Evolutionary conservation across 148 eudicot species (phyloP).

Genomic region (Rhododendron ferrugineum): DNA sequence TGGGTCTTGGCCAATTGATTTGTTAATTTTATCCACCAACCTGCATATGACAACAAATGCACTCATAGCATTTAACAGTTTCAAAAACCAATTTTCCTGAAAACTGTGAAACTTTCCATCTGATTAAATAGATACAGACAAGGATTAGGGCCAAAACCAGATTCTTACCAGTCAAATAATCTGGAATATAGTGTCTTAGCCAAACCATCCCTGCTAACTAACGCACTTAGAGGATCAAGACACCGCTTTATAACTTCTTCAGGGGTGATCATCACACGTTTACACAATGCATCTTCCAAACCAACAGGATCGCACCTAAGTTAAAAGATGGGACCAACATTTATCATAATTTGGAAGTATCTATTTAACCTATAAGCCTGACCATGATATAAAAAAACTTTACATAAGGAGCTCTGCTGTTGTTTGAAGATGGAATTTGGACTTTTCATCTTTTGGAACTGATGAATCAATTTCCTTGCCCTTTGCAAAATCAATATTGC

Average conservation of each 20-base stretch:
- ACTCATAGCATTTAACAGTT: not conserved
- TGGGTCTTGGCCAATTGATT: slow-evolving; percentile 93
- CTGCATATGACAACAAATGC: slow-evolving; percentile 35
- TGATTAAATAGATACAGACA: not conserved
- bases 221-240: slow-evolving; percentile 95
- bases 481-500: slow-evolving; percentile 86
- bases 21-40: slow-evolving; percentile 92
- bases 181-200: slow-evolving; percentile 91
- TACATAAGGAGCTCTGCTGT: slow-evolving; percentile 95
- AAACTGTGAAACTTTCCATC: not conserved
- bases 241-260: slow-evolving; percentile 93
- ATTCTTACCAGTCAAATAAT: slow-evolving; percentile 82
- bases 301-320: slow-evolving; percentile 82
- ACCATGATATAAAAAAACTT: slow-evolving; percentile 11
- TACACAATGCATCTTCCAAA: slow-evolving; percentile 88
- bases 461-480: slow-evolving; percentile 95
- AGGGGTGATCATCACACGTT: slow-evolving; percentile 99
- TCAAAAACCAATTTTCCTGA: not conserved
- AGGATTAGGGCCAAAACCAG: slow-evolving; percentile 3
- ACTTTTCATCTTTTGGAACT: slow-evolving; percentile 76
- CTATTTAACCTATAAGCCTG: not conserved
- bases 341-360: slow-evolving; percentile 13
- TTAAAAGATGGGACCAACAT: slow-evolving; percentile 6
- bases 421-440: slow-evolving; percentile 82
- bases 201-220: slow-evolving; percentile 92